These are phyloP conservation scores for Scleromitrula shiraiana DNA, from an alignment of 2,329 filamentous ascomycete genomes.

Conservation along the genomic window DNA sequence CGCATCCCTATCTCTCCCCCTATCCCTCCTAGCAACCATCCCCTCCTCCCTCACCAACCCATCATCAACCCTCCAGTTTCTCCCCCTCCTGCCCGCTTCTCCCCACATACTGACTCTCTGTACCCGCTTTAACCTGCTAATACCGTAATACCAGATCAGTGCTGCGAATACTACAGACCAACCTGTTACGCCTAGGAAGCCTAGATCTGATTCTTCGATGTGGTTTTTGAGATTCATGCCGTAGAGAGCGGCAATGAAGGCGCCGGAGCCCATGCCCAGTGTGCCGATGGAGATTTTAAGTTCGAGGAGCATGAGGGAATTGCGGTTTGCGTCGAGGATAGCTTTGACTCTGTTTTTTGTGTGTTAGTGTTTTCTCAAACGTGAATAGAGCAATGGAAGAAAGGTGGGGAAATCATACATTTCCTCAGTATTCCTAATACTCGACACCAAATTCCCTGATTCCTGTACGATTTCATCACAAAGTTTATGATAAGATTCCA, in stretches of 20 bases:
- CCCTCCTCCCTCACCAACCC: conserved; percentile 20
- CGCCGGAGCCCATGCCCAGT: conserved; percentile 87
- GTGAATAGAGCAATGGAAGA: not conserved
- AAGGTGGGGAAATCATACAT: conserved; percentile 54
- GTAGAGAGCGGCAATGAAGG: conserved; percentile 96
- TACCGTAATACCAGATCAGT: conserved; percentile 74
- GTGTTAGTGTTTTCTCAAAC: not conserved
- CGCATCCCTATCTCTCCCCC: no score
- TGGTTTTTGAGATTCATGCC: conserved; percentile 99
- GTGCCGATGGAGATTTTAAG: conserved; percentile 95
- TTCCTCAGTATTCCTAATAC: conserved; percentile 96
- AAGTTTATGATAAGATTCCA: conserved; percentile 96
- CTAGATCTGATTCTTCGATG: conserved; percentile 85
- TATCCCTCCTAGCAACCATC: conserved; percentile 22
- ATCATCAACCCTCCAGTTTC: conserved; percentile 25
- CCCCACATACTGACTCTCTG: conserved; percentile 78
- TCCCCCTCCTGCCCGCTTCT: conserved; percentile 24
- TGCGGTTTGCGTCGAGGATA: conserved; percentile 95
- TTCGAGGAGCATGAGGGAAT: conserved; percentile 94
- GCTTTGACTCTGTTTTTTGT: conserved; percentile 65
- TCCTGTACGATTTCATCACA: conserved; percentile 97
- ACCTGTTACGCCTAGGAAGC: conserved; percentile 69
- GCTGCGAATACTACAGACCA: conserved; percentile 65
- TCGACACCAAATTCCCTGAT: conserved; percentile 83
- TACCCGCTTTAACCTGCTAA: conserved; percentile 74